A percentile compares a stretch with the other conserved stretches of the same genome.
phyloP scores from a whole-genome alignment of 2,329 filamentous ascomycete species.

The Fusarium fracticaudum region DNA sequence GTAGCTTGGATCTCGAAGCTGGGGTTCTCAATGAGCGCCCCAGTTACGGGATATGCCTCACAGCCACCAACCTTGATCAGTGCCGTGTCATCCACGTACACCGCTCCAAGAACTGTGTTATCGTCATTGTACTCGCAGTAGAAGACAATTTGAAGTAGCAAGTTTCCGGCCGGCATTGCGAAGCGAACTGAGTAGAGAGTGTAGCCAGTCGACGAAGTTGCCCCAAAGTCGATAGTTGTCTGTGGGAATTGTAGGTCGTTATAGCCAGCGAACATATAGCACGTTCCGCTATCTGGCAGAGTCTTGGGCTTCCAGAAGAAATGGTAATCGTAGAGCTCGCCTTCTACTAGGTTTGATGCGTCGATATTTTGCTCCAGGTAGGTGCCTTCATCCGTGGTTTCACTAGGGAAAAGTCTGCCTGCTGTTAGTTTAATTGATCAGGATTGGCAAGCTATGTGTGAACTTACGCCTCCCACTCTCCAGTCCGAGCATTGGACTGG shows the following conservation, averaged over 20 bases:
- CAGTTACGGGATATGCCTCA: background rate
- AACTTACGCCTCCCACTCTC: conserved; percentile 1
- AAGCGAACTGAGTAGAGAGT: background rate
- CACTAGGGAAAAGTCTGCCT: background rate
- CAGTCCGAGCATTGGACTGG: background rate
- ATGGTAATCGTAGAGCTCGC: background rate
- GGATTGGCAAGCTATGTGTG: too few species aligned
- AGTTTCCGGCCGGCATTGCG: background rate
- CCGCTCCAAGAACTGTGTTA: background rate
- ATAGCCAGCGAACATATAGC: background rate
- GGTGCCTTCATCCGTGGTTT: rapidly evolving
- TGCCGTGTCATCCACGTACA: conserved; percentile 4
- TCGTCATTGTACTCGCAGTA: background rate
- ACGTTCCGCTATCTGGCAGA: background rate
- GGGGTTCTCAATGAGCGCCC: background rate
- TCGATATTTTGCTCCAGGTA: background rate
- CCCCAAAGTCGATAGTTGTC: background rate
- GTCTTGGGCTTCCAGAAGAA: conserved; percentile 6
- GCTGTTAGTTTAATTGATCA: background rate
- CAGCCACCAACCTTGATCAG: background rate
- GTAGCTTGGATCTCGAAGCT: conserved; percentile 5
- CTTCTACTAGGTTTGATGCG: rapidly evolving
- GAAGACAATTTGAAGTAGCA: background rate
- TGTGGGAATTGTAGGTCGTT: background rate
- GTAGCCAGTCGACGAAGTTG: conserved; percentile 1